Conservation (phyloP, 2,329 filamentous ascomycete genomes). For the Dothidotthia symphoricarpi region DNA sequence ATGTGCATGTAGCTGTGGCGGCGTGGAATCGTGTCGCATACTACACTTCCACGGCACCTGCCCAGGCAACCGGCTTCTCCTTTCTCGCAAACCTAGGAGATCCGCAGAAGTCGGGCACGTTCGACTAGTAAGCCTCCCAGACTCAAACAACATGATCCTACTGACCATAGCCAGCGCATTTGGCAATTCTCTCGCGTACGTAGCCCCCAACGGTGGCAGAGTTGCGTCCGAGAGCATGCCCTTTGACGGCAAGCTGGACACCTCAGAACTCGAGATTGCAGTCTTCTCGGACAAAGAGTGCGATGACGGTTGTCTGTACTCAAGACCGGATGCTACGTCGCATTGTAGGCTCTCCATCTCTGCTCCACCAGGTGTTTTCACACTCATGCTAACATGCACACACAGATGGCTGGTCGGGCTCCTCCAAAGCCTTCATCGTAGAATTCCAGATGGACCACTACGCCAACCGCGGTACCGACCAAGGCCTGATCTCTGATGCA, state of each 20-base stretch:
- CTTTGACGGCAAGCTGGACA: slow-evolving; percentile 48
- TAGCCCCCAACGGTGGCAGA: slow-evolving; percentile 48
- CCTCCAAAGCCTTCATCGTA: slow-evolving; percentile 70
- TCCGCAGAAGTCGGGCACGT: slow-evolving; percentile 54
- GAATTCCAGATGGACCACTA: slow-evolving; percentile 65
- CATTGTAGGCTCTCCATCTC: slow-evolving; percentile 46
- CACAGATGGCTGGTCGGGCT: slow-evolving; percentile 67
- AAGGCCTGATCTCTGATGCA: slow-evolving; percentile 59
- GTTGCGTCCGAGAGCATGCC: slow-evolving; percentile 51
- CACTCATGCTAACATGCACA: slow-evolving; percentile 1
- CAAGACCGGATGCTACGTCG: slow-evolving; percentile 50
- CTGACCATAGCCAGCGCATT: slow-evolving; percentile 42
- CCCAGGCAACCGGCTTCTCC: slow-evolving; percentile 52
- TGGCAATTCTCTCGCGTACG: slow-evolving; percentile 59
- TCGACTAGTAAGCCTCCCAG: slow-evolving; percentile 45
- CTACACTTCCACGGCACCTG: slow-evolving; percentile 45
- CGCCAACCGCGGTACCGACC: slow-evolving; percentile 30
- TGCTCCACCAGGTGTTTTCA: too few relatives aligned
- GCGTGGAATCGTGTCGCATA: slow-evolving; percentile 49
- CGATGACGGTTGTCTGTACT: slow-evolving; percentile 49
- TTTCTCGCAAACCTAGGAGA: slow-evolving; percentile 61
- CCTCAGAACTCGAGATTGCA: slow-evolving; percentile 37
- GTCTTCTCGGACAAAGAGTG: slow-evolving; percentile 46
- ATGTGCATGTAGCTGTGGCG: slow-evolving; percentile 5
- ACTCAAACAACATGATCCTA: background rate